phyloP scores from a whole-genome alignment of 371 early-diverging fungal species.

The Smittium mucronatum region DNA sequence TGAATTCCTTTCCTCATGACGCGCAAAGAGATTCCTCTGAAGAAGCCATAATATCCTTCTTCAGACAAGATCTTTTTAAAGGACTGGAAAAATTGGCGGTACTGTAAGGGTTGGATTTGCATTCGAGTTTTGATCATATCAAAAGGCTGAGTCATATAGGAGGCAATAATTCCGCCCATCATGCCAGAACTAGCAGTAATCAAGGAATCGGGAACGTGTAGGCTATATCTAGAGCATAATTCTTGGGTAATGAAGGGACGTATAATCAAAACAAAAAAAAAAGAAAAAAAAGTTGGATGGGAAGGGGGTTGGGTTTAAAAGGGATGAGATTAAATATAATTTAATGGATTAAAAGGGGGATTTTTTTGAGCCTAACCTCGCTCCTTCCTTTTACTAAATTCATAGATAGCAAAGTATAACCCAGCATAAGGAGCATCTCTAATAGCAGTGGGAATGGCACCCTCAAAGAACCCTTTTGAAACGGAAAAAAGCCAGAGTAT shows the following conservation, averaged over 20 bases:
- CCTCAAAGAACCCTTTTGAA: constrained; percentile 52
- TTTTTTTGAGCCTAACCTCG: too few relatives aligned
- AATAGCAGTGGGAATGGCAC: constrained; percentile 79
- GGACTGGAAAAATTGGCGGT: constrained; percentile 46
- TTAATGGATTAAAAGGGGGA: too few relatives aligned
- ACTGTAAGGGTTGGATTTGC: constrained; percentile 68
- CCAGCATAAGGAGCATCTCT: constrained; percentile 94
- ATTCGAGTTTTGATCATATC: constrained; percentile 87
- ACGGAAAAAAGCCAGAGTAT: background rate
- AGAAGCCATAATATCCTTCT: constrained; percentile 62
- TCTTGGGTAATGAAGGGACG: background rate
- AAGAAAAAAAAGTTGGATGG: background rate
- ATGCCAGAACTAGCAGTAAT: constrained; percentile 42
- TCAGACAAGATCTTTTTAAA: constrained; percentile 52
- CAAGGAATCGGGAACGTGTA: constrained; percentile 18
- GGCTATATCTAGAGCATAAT: constrained; percentile 16
- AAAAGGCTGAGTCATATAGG: constrained; percentile 82
- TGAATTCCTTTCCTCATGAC: constrained; percentile 73
- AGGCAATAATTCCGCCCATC: constrained; percentile 57
- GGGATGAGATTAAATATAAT: too few relatives aligned
- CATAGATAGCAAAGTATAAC: constrained; percentile 87
- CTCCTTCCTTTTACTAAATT: constrained; percentile 50
- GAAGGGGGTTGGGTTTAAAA: too few relatives aligned
- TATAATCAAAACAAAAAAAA: background rate
- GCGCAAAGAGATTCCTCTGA: constrained; percentile 74